Percentiles rank a stretch among this genome's conserved stretches.
Evolutionary conservation across 2,329 filamentous ascomycete species (phyloP).

Genomic region (Fusarium goolgardi): DNA sequence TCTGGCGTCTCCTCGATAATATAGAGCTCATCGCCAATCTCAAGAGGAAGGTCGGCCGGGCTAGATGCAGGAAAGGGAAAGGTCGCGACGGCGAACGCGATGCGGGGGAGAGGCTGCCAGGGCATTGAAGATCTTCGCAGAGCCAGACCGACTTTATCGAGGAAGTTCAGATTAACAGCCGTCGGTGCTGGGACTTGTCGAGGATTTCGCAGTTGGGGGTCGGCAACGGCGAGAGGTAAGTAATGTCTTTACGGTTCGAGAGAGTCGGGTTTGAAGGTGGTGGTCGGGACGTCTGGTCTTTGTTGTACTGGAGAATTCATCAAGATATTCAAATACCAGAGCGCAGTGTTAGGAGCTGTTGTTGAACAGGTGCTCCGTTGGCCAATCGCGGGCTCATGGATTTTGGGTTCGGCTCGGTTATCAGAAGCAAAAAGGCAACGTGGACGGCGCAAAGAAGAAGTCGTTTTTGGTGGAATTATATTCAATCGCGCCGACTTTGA

Average conservation of each 20-base stretch:
- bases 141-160: constrained; percentile 34
- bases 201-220: constrained; percentile 40
- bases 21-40: constrained; percentile 98
- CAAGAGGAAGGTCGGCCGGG: constrained; percentile 91
- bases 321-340: constrained; percentile 42
- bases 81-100: constrained; percentile 96
- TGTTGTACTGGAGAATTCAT: constrained; percentile 44
- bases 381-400: constrained; percentile 47
- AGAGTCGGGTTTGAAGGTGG: constrained; percentile 14
- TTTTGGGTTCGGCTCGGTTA: constrained; percentile 27
- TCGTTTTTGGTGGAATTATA: constrained; percentile 7
- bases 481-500: constrained; percentile 9
- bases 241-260: constrained; percentile 18
- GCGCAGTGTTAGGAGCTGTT: constrained; percentile 42
- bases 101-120: constrained; percentile 96
- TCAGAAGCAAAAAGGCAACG: constrained; percentile 13
- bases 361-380: constrained; percentile 40
- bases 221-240: constrained; percentile 32
- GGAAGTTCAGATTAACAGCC: constrained; percentile 30
- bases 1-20: constrained; percentile 97
- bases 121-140: constrained; percentile 71
- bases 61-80: constrained; percentile 91
- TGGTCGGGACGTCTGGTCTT: constrained; percentile 25
- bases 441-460: constrained; percentile 1
- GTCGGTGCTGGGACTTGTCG: constrained; percentile 31